Base-by-base conservation (phyloP, 2,329 filamentous ascomycete genomes). In the Xylariaceae sp. region DNA sequence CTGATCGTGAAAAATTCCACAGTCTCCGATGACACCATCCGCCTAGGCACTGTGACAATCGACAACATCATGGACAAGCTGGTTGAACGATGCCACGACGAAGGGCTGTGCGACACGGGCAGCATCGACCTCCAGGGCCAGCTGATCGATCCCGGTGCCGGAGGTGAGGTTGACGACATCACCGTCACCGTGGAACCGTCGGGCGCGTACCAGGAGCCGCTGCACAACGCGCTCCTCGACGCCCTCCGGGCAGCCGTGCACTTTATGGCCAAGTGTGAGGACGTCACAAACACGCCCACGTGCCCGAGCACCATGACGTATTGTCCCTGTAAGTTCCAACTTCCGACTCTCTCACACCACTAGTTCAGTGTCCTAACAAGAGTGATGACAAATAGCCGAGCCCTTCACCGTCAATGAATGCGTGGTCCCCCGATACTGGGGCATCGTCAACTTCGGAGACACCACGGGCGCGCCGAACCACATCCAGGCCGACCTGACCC, bases 11-110 rank as follows among this genome's bases (percentile, higher is more conserved):
- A n/a, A n/a, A 28, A 8, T 28, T 9, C 8, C 9, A 9, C 7
- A 5, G 34, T 31, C 9, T 38, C 38, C 11, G 41, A 32, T n/a
- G 30, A 32, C 30, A 32, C 14, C 7, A 19, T 32, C 15, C 15
- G 18, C 12, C 17, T 34, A 4, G 31, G 16, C 17, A 34, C 17
- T 4, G 31, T 34, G 4, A 17, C 11, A 5, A 24, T 34, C 12
- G 17, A 34, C 13, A 17, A 23, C 18, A 21, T 34, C 15, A 21
- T 34, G 7, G 15, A 21, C 17, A 34, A 21, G 5, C 8, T 34
- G 17, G 12, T 8, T 7, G 13, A 9, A 11, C 7, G 16, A 21
- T 34, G 18, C 31, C 11, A 12, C 18, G 13, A 5, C 17, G 12
- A 15, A 5, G 31, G 31, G 13, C 16, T 12, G 17, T 34, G 31